Base-by-base conservation (phyloP, 805 yeast species). In the Candida loeiensis region DNA sequence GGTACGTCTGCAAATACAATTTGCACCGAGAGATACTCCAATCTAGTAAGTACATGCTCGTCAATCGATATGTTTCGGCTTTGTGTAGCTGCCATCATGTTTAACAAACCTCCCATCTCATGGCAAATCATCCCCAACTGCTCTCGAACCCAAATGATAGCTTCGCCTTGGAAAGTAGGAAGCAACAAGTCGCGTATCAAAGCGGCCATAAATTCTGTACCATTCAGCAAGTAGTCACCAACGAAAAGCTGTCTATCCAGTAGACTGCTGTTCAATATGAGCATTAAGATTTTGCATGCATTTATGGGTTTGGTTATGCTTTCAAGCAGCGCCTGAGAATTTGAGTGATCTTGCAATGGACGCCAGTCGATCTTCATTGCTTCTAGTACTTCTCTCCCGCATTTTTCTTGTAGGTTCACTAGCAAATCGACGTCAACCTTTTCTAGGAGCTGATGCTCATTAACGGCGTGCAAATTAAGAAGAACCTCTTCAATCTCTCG, bases 31-130 rank as follows among this genome's bases (percentile, higher is more conserved):
- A 78, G 54, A 48, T 77, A 83, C 44, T 82, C 86, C 20, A 85
- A 49, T 45, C 73, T 75, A 0, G 88, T 79, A 7, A 82, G 52
- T 0, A 73, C 50, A 2, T 62, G 66, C 28, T 83, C 90, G 39
- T 78, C 63, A 1, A 58, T 41, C 4, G 41, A 39, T 25, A 46
- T 41, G 5, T 36, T 35, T 9, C 37, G 38, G 11, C 49, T 34
- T 27, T 49, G 45, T 7, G 15, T 24, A 8, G 16, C 33, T 4
- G 47, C 30, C 2, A 58, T 15, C 37, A 42, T 17, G 6, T 15
- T 36, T 4, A 51, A 29, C 3, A 45, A 36, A 8, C 31, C 13
- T 12, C 46, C 19, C 7, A 56, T 28, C 12, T 54, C 59, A 5
- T 38, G 28, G 4, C 48, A 16, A 12, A 60, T 32, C 5, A 37